Conservation (phyloP, 73 alveolate species). For the Tetrahymena elliotti region DNA sequence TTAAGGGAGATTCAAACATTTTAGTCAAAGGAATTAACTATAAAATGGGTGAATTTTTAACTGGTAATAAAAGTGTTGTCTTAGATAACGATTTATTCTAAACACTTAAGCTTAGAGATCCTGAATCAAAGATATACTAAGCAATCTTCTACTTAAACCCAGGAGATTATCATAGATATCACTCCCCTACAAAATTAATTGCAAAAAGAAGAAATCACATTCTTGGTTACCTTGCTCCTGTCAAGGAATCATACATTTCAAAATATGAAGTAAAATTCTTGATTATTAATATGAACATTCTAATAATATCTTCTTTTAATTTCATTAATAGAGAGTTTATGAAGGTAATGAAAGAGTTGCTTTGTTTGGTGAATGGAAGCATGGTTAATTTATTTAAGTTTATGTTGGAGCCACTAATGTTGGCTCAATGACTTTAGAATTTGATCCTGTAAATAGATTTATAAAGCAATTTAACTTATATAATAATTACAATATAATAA, state of each 20-base stretch:
- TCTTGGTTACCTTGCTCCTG: slow-evolving; percentile 71
- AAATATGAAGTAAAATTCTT: slow-evolving; percentile 43
- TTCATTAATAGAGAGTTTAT: slow-evolving; percentile 11
- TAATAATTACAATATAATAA: neutral
- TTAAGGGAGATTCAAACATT: slow-evolving; percentile 22
- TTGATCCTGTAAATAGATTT: slow-evolving; percentile 26
- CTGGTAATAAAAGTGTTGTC: slow-evolving; percentile 29
- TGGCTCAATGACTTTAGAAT: slow-evolving; percentile 61
- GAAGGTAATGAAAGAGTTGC: slow-evolving; percentile 77
- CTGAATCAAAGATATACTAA: slow-evolving; percentile 19
- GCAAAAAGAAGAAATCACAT: slow-evolving; percentile 64
- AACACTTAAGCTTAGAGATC: neutral
- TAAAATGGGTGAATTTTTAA: slow-evolving; percentile 48
- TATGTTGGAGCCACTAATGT: slow-evolving; percentile 82
- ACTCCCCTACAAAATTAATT: slow-evolving; percentile 59
- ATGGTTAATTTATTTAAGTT: slow-evolving; percentile 52
- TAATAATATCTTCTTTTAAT: too few relatives aligned
- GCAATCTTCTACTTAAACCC: slow-evolving; percentile 68
- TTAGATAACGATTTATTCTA: slow-evolving; percentile 16
- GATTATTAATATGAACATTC: too few relatives aligned
- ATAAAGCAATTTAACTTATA: neutral
- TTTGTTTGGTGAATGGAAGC: slow-evolving; percentile 72
- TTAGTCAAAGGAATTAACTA: slow-evolving; percentile 47
- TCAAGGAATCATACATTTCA: slow-evolving; percentile 51
- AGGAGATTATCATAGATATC: slow-evolving; percentile 83